Base-by-base conservation (phyloP, 106 monocot species). In the Dendrobium catenatum region DNA sequence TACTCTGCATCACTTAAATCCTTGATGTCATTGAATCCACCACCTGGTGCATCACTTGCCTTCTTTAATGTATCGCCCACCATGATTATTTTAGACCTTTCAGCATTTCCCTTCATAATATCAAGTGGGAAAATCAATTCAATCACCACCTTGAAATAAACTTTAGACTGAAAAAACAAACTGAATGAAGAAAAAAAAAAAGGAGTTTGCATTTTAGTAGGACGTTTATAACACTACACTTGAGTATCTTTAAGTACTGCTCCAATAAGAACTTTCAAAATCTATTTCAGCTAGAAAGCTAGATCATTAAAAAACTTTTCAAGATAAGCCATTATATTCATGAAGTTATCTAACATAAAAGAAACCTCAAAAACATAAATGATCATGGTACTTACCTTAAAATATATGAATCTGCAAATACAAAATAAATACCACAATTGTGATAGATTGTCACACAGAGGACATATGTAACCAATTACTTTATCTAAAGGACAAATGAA, bases 81-180 rank as follows among this genome's bases (percentile, higher is more conserved):
- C 96, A 96, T 96, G 55, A 94, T 88, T 27, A 94, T 90, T 83
- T 94, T 89, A 19, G 96, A 86, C 75, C 85, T 92, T 59, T 96
- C 96, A 3, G 96, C 96, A 89, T 96, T 94, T 17, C 96, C 96
- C 96, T 96, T 79, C 73, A 79, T 9, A 84, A 47, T 44, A 80
- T 59, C 43, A 33, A 75, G 73, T 22, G 40, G 27, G 10, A 70
- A 77, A 49, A 40, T 61, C 44, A 31, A 24, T 8, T 67, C 75
- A 77, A 67, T 72, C 31, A 79, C 42, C 4, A 77, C 66, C 5
- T 61, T 2, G 18, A 66, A 20, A 68, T 0, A 51, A 56, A 42
- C 33, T 24, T 59, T 18, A 24, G 10, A 79, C 16, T 7, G 3
- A 75, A 55, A 80, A 73, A 51, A 51, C 37, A 6, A 48, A 24